A percentile compares a stretch with the other conserved stretches of the same genome.
These are phyloP conservation scores for Roridomyces roridus DNA, from an alignment of 768 basidiomycete species.

Conservation along the genomic window DNA sequence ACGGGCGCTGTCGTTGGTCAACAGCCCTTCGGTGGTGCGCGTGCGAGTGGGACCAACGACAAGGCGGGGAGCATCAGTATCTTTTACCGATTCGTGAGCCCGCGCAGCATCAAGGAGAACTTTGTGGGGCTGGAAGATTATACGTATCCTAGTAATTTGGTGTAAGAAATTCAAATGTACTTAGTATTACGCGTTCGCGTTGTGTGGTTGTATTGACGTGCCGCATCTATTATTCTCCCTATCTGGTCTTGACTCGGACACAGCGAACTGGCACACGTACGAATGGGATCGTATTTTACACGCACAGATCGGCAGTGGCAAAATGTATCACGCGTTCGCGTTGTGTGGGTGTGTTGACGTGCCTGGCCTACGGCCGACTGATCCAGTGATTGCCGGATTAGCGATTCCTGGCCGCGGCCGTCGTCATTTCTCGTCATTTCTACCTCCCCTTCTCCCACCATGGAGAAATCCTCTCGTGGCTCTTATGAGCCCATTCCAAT, in stretches of 20 bases:
- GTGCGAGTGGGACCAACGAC: constrained; percentile 96
- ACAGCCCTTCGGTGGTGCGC: constrained; percentile 96
- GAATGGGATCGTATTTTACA: too few relatives aligned
- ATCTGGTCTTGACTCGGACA: too few relatives aligned
- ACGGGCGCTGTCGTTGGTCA: constrained; percentile 98
- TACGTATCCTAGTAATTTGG: constrained; percentile 86
- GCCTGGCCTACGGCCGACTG: not conserved
- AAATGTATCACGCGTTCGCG: too few relatives aligned
- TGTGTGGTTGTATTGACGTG: not conserved
- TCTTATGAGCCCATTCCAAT: constrained; percentile 17
- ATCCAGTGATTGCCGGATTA: not conserved
- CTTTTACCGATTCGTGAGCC: constrained; percentile 80
- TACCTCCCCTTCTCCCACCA: constrained; percentile 7
- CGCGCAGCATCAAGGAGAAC: constrained; percentile 96
- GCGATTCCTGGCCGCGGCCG: not conserved
- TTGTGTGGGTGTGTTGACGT: constrained; percentile 3
- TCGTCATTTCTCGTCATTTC: not conserved
- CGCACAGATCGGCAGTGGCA: too few relatives aligned
- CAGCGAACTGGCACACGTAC: too few relatives aligned
- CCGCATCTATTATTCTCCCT: too few relatives aligned
- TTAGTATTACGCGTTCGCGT: not conserved
- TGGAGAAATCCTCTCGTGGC: constrained; percentile 9
- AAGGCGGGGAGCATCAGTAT: constrained; percentile 88
- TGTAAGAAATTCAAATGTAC: constrained; percentile 39
- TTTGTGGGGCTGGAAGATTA: constrained; percentile 85